Base-by-base conservation (phyloP, 2,329 filamentous ascomycete species). In the Xylariomycetidae sp. region DNA sequence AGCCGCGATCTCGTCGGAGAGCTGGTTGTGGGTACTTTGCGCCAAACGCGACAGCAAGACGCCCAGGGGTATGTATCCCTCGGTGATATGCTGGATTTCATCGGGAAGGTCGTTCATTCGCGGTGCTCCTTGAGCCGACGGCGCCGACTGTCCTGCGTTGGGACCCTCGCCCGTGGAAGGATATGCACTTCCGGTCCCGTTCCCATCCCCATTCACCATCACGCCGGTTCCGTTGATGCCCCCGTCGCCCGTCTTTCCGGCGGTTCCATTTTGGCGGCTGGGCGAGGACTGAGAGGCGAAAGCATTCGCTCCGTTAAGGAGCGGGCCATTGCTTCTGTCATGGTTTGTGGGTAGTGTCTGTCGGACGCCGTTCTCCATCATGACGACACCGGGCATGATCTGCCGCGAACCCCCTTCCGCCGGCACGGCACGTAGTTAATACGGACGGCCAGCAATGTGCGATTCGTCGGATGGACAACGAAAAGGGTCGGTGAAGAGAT, bases 1-100 rank as follows among this genome's bases (percentile, higher is more conserved):
- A 38, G 81, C 75, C 23, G 71, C 64, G 26, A 95, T 72, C 40
- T 82, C 70, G 7, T 84, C 79, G 30, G 76, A 70, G 19, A 96
- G 68, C 34, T 82, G 76, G 54, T 85, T 86, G 60, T 89, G 89
- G 30, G 85, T 87, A 50, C 82, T 78, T 59, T 95, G 88, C 20
- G 85, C 82, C 23, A 92, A 73, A 46, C 92, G 79, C 43, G 78
- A 75, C 32, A 96, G 71, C 28, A 98, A 65, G 10, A 73, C 73
- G 4, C 80, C 79, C 14, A 96, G 70, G 4, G 86, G 80, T 35
- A 90, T 72, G 56, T 88, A 93, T 20, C 78, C 81, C 37, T 80
- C 67, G 0, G 81, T 81, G 38, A 94, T 82, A 52, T 94, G 86
- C 23, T 65, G 59, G 23, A 82, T 76, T 50, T 78, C 74, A 37